Percentiles rank a stretch among this genome's conserved stretches.
Evolutionary conservation across 768 basidiomycete species (phyloP).

Genomic region (Boletellus ananiceps): DNA sequence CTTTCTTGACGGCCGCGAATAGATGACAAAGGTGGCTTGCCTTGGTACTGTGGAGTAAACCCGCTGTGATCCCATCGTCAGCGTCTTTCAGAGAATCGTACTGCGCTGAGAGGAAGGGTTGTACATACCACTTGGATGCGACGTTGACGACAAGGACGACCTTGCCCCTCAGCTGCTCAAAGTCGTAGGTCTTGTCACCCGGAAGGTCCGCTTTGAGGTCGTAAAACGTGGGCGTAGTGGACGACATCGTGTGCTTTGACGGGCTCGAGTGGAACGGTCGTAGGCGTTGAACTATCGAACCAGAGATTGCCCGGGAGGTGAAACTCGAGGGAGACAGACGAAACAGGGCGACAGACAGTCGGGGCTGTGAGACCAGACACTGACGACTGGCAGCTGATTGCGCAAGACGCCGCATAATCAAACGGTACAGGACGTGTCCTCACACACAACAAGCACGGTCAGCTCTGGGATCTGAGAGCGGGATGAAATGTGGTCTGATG

Average conservation of each 20-base stretch:
- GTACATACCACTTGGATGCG: conserved; percentile 59
- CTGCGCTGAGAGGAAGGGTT: neutral
- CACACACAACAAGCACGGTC: neutral
- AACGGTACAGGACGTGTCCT: no score
- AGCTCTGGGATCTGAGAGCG: no score
- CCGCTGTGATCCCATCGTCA: conserved; percentile 43
- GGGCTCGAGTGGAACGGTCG: conserved; percentile 10
- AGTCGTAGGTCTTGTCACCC: conserved; percentile 50
- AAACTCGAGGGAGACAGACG: neutral
- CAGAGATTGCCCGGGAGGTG: neutral
- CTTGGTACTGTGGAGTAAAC: conserved; percentile 80
- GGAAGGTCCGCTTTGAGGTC: conserved; percentile 64
- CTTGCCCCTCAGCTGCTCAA: conserved; percentile 69
- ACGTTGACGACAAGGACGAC: conserved; percentile 75
- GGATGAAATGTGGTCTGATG: no score
- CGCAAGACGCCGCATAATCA: conserved; percentile 2
- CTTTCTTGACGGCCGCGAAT: neutral
- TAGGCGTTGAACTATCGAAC: neutral
- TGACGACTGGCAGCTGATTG: neutral
- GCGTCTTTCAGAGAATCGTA: neutral
- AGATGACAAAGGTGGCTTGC: conserved; percentile 28
- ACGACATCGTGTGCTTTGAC: conserved; percentile 20
- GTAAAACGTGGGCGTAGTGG: conserved; percentile 47
- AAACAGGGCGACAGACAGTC: neutral
- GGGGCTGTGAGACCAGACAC: neutral